Base-by-base conservation (phyloP, 140 eudicot species). In the Stevia rebaudiana region DNA sequence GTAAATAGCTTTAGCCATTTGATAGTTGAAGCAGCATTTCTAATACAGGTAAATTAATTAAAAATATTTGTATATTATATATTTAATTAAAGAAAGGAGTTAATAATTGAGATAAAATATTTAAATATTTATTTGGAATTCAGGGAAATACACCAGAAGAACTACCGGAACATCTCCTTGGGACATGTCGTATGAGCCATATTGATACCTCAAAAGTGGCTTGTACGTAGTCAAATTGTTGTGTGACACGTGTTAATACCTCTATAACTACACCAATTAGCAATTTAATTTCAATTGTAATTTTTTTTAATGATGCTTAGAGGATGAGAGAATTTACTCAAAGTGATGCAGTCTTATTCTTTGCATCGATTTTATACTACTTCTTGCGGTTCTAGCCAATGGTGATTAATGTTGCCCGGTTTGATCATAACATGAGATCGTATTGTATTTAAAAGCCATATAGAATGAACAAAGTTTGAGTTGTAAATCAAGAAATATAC, bases 121-220 rank as follows among this genome's bases (percentile, higher is more conserved):
- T 47, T 28, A 13, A 16, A n/a, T 24, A 64, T 47, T 28, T 25
- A 53, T 36, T 10, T 24, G 41, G 13, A 54, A 21, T 49, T 35
- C 72, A 84, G 88, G 88, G 77, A 39, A 82, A 85, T 65, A 79
- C 83, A 18, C 83, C 80, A 11, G 88, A 85, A 35, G 94, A 85
- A 58, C 76, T 85, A 36, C 88, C 88, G 0, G 94, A 85, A 63
- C 68, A 79, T 55, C 81, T 85, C 5, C 78, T 85, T 8, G 88
- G 88, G 36, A 85, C 88, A 40, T 85, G 94, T 56, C 88, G 94
- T n/a, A 74, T 85, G 70, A 85, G 84, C 83, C 88, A 82, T 76
- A 76, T 85, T 7, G 94, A 85, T 65, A 72, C 55, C 44, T 73
- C 88, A 5, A 85, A 79, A 76, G 72, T 83, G 30, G 70, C 77